A percentile compares a stretch with the other conserved stretches of the same genome.
phyloP scores from a whole-genome alignment of 2,329 filamentous ascomycete species.

The Sporothrix brunneoviolacea region DNA sequence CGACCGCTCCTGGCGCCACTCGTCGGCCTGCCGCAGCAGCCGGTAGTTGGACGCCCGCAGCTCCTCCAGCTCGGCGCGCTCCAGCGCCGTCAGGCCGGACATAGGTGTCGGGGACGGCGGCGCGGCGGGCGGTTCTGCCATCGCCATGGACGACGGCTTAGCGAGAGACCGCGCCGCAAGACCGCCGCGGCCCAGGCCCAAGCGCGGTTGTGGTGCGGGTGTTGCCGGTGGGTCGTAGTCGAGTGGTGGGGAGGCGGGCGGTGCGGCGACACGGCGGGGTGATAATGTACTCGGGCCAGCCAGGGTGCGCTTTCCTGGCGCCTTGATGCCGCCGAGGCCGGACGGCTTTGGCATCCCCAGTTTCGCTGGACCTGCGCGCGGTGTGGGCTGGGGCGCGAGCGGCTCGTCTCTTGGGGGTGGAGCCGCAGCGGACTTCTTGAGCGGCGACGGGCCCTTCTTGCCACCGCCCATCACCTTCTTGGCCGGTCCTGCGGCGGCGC shows the following conservation, averaged over 20 bases:
- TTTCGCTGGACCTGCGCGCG: slow-evolving; percentile 44
- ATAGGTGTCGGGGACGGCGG: slow-evolving; percentile 51
- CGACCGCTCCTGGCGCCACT: slow-evolving; percentile 72
- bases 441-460: slow-evolving; percentile 41
- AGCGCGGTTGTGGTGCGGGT: slow-evolving; percentile 52
- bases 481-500: slow-evolving; percentile 40
- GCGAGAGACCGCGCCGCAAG: slow-evolving; percentile 79
- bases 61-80: slow-evolving; percentile 88
- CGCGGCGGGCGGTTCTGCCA: slow-evolving; percentile 46
- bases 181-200: slow-evolving; percentile 63
- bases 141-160: slow-evolving; percentile 56
- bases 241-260: slow-evolving; percentile 41
- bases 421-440: slow-evolving; percentile 40
- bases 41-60: slow-evolving; percentile 77
- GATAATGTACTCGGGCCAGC: slow-evolving; percentile 43
- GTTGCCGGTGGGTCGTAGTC: slow-evolving; percentile 52
- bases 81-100: slow-evolving; percentile 66
- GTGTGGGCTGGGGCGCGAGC: slow-evolving; percentile 51
- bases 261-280: slow-evolving; percentile 43
- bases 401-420: slow-evolving; percentile 36
- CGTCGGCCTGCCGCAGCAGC: slow-evolving; percentile 67
- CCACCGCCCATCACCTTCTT: slow-evolving; percentile 35
- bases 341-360: slow-evolving; percentile 48
- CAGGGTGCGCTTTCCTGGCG: slow-evolving; percentile 50
- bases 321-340: slow-evolving; percentile 51